Evolutionary conservation across 192 early-diverging fungal genomes (phyloP).

Genomic region (Backusella morwellensis): DNA sequence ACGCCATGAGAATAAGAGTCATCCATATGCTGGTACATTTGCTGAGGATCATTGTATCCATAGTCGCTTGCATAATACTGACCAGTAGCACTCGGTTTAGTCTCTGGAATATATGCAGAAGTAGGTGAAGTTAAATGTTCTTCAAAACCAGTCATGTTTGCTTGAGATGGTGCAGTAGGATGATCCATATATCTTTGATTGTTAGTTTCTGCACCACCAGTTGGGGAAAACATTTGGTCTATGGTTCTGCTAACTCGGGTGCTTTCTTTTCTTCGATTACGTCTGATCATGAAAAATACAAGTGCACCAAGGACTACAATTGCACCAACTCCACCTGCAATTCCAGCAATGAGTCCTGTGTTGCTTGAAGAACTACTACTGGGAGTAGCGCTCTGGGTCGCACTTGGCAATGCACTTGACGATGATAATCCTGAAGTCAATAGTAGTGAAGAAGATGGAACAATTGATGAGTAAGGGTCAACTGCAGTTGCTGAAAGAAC

Average conservation of each 20-base stretch:
- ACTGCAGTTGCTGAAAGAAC: neutral
- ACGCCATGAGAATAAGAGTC: neutral
- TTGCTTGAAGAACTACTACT: neutral
- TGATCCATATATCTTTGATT: neutral
- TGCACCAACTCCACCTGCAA: slow-evolving; percentile 9
- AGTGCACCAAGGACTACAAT: slow-evolving; percentile 9
- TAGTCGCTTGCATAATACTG: slow-evolving; percentile 6
- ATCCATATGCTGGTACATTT: neutral
- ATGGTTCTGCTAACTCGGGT: slow-evolving; percentile 12
- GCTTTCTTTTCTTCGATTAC: slow-evolving; percentile 12
- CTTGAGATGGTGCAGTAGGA: neutral
- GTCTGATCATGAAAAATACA: neutral
- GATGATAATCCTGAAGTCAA: neutral
- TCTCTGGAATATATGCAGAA: neutral
- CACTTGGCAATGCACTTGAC: neutral
- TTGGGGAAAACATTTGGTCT: slow-evolving; percentile 8
- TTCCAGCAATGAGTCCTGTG: slow-evolving; percentile 9
- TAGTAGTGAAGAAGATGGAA: neutral
- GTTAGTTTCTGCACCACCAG: neutral
- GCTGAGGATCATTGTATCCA: neutral
- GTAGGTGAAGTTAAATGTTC: neutral
- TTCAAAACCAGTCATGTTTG: neutral
- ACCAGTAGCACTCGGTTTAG: neutral
- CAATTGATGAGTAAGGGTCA: neutral
- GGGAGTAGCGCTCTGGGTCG: neutral